Evolutionary conservation across 2,329 filamentous ascomycete genomes (phyloP).

Genomic region (Stachybotrys echinatus): DNA sequence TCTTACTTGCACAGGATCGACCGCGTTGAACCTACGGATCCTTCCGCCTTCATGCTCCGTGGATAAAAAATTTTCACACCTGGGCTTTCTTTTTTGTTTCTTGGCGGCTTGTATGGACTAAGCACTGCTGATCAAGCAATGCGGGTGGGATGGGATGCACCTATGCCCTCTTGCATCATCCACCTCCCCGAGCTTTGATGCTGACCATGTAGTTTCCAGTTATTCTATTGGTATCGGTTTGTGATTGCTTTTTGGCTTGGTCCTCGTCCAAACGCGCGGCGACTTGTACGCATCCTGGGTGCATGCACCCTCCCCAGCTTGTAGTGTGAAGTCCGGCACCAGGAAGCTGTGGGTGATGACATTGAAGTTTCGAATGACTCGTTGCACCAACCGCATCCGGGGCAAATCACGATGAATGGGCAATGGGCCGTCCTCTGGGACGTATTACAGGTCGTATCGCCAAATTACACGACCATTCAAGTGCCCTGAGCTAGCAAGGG

Average conservation of each 20-base stretch:
- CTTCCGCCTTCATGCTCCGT: no score
- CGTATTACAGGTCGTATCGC: background rate
- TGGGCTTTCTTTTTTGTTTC: background rate
- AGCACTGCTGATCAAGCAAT: no score
- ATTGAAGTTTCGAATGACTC: background rate
- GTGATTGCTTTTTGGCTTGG: background rate
- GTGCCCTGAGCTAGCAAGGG: background rate
- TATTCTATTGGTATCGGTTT: no score
- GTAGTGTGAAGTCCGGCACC: background rate
- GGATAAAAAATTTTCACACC: background rate
- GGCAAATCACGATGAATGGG: background rate
- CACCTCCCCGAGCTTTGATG: no score
- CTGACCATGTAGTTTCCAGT: background rate
- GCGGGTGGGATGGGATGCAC: no score
- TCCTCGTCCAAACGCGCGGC: background rate
- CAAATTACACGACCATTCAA: background rate
- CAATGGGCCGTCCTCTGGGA: background rate
- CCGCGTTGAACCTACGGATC: background rate
- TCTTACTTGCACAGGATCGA: background rate
- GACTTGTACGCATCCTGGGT: no score
- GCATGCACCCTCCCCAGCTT: background rate
- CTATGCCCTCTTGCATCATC: no score
- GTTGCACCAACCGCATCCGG: background rate
- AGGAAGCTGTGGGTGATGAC: background rate
- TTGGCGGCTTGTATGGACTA: no score